Evolutionary conservation across 23 red algal genomes (phyloP), one percentile per base, ranked within the genome.

Genomic region (Gracilaria vermiculophylla): DNA sequence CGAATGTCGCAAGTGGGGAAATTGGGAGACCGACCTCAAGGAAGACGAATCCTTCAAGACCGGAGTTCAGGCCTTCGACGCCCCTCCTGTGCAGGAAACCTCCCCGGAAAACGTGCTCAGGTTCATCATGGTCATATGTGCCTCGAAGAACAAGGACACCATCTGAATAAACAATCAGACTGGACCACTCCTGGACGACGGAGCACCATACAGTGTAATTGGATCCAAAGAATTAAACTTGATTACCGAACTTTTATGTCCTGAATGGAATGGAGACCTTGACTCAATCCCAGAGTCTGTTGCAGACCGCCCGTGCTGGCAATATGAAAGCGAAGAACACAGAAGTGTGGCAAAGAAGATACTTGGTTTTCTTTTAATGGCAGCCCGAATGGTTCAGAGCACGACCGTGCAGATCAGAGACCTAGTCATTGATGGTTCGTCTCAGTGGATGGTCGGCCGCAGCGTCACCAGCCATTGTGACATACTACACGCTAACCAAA

Each of bases 311-410:
- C 58, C 80, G 24, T 72, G 65, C 62, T 85, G 80, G 80, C 58
- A 85, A 35, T 85, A 85, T 51, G 80, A 58, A 5, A 85, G 16
- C 2, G 58, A 58, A 85, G 80, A 85, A 45, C 80, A 85, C 40
- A 32, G 24, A 45, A 85, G 65, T 10, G 39, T 13, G 24, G 34
- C 65, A n/a, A 62, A n/a, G n/a, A n/a, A n/a, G n/a, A n/a, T n/a
- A n/a, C n/a, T n/a, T n/a, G n/a, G n/a, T n/a, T n/a, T n/a, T n/a
- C n/a, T n/a, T n/a, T n/a, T n/a, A n/a, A n/a, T n/a, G n/a, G n/a
- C n/a, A n/a, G n/a, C n/a, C n/a, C n/a, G n/a, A n/a, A n/a, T n/a
- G n/a, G n/a, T n/a, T n/a, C n/a, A n/a, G n/a, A n/a, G n/a, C n/a
- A n/a, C n/a, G n/a, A n/a, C n/a, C n/a, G 52, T n/a, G n/a, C n/a